A percentile compares a stretch with the other conserved stretches of the same genome.
phyloP scores from a whole-genome alignment of 2,329 filamentous ascomycete genomes.

The Helminthosporium solani region DNA sequence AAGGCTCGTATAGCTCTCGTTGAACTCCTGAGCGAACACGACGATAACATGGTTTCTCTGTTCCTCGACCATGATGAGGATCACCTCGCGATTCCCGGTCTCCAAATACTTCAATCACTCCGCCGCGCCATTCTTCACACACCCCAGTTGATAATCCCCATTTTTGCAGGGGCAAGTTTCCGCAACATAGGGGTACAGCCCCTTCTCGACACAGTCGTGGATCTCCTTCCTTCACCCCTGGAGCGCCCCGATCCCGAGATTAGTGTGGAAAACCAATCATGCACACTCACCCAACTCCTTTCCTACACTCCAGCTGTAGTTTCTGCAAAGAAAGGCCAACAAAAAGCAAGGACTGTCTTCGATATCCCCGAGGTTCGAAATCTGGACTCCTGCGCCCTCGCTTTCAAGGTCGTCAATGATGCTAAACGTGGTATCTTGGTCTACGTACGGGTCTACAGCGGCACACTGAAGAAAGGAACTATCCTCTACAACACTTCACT shows the following conservation, averaged over 20 bases:
- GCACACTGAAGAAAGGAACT: constrained; percentile 70
- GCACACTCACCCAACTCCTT: constrained; percentile 53
- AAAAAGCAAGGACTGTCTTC: constrained; percentile 5
- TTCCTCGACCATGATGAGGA: constrained; percentile 79
- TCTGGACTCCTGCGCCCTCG: constrained; percentile 67
- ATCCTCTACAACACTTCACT: constrained; percentile 86
- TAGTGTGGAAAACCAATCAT: constrained; percentile 60
- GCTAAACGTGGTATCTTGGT: constrained; percentile 81
- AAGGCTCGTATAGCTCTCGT: constrained; percentile 75
- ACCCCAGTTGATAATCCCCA: constrained; percentile 73
- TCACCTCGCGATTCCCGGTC: constrained; percentile 63
- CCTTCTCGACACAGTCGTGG: constrained; percentile 81
- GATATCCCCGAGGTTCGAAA: constrained; percentile 53
- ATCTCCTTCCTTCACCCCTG: constrained; percentile 79
- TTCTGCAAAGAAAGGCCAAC: constrained; percentile 17
- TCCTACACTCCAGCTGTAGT: constrained; percentile 35
- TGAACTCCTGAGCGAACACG: constrained; percentile 83
- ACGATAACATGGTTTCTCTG: constrained; percentile 80
- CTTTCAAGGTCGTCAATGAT: constrained; percentile 94
- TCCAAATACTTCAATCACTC: constrained; percentile 70
- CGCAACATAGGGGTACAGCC: constrained; percentile 93
- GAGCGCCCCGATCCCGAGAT: constrained; percentile 81
- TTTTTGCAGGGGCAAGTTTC: constrained; percentile 91
- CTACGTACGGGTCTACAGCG: constrained; percentile 90
- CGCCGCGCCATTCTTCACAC: constrained; percentile 68